A percentile compares a stretch with the other conserved stretches of the same genome.
Conservation (phyloP, 495 filamentous ascomycete genomes). For the Neurospora sp. region DNA sequence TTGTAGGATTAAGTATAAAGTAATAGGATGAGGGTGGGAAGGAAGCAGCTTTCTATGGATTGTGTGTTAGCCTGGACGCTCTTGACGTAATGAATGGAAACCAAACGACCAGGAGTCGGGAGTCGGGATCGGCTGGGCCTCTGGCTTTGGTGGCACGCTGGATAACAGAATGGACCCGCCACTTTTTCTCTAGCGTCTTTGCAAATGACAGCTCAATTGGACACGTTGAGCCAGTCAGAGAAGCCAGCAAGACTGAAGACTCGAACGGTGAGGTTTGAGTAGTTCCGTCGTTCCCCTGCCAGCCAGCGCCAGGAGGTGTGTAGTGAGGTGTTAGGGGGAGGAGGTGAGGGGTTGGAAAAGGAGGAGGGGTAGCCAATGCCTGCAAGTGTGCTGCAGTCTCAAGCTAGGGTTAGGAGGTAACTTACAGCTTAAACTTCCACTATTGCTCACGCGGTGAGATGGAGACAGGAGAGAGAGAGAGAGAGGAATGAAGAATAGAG, state of each 20-base stretch:
- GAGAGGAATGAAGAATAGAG: constrained; percentile 2
- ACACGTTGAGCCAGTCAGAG: not conserved
- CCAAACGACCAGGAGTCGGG: not conserved
- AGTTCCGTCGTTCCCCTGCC: not conserved
- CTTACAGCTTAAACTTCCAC: not conserved
- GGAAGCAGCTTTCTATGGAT: not conserved
- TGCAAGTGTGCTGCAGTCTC: constrained; percentile 2
- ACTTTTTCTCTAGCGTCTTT: not conserved
- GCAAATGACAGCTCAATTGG: not conserved
- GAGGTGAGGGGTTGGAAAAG: not conserved
- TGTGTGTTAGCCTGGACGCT: constrained; percentile 1
- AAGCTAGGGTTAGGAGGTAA: not conserved
- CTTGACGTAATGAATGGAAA: not conserved
- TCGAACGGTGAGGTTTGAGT: not conserved
- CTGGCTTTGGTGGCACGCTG: not conserved
- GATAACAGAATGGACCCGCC: not conserved
- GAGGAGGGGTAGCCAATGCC: constrained; percentile 2
- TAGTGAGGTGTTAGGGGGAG: not conserved
- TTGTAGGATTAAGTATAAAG: not conserved
- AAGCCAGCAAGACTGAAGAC: not conserved
- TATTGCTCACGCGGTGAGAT: no score
- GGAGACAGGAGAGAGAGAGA: not conserved
- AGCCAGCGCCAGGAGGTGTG: not conserved
- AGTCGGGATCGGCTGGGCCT: not conserved
- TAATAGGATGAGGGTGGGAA: not conserved